These are phyloP conservation scores for Kernera saxatilis DNA, from an alignment of 345 rosid genomes.

Conservation along the genomic window DNA sequence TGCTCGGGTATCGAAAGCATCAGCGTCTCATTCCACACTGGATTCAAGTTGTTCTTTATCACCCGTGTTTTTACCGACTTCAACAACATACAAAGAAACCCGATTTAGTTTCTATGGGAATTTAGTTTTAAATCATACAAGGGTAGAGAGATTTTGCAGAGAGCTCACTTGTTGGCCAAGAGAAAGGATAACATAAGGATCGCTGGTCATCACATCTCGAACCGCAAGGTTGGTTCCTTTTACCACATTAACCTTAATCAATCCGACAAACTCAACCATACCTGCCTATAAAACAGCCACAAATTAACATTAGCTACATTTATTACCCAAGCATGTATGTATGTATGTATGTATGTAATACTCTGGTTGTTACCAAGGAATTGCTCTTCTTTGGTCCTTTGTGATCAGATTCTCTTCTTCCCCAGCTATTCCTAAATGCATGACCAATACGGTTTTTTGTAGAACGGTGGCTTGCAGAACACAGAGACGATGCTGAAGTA, in stretches of 20 bases:
- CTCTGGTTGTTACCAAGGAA: constrained; percentile 48
- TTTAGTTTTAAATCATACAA: neutral
- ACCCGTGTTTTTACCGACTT: constrained; percentile 90
- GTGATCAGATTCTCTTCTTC: constrained; percentile 60
- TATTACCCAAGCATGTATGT: neutral
- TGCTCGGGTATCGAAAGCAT: constrained; percentile 93
- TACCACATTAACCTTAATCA: constrained; percentile 91
- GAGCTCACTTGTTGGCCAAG: constrained; percentile 83
- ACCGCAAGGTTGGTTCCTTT: constrained; percentile 92
- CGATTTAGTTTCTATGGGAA: neutral
- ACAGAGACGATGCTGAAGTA: constrained; percentile 32
- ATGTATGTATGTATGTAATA: neutral
- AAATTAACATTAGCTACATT: neutral
- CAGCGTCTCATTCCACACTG: constrained; percentile 94
- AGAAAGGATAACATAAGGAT: constrained; percentile 85
- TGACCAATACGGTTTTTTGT: constrained; percentile 62
- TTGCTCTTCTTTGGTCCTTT: constrained; percentile 62
- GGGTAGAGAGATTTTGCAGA: neutral
- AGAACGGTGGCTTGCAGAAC: constrained; percentile 28
- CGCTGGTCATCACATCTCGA: constrained; percentile 84
- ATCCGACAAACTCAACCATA: constrained; percentile 95
- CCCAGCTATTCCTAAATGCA: constrained; percentile 90
- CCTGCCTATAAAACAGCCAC: constrained; percentile 60
- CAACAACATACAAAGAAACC: neutral
- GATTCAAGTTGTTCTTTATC: constrained; percentile 92